A percentile compares a stretch with the other conserved stretches of the same genome.
phyloP scores from a whole-genome alignment of 495 filamentous ascomycete genomes.

The Oleoguttula mirabilis region DNA sequence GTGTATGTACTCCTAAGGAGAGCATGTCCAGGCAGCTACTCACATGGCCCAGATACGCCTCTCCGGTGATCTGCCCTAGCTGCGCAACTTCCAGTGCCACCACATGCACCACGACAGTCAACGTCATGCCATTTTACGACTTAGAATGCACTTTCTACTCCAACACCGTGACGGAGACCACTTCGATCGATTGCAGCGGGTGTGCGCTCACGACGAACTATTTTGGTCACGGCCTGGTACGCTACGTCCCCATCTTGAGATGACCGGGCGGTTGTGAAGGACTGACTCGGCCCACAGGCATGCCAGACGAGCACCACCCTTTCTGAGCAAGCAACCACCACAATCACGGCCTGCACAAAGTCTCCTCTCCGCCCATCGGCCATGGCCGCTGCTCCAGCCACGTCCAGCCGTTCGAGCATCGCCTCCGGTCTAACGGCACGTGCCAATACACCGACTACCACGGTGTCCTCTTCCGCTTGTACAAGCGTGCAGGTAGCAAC shows the following conservation, averaged over 20 bases:
- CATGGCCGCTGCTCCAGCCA: neutral
- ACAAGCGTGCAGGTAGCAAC: neutral
- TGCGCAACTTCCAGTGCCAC: neutral
- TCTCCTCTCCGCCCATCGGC: neutral
- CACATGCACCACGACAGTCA: no score
- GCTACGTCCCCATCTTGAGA: neutral
- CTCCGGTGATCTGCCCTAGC: neutral
- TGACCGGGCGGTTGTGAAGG: neutral
- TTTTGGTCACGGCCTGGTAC: neutral
- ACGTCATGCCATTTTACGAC: neutral
- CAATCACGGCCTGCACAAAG: neutral
- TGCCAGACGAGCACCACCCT: neutral
- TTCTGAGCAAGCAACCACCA: neutral
- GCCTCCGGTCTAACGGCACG: no score
- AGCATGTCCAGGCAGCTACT: neutral
- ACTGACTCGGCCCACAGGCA: neutral
- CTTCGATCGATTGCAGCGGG: constrained; percentile 2
- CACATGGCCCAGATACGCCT: neutral
- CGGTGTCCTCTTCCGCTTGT: neutral
- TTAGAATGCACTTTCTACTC: neutral
- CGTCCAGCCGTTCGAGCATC: neutral
- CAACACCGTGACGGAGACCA: neutral
- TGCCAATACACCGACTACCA: neutral
- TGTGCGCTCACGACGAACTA: neutral
- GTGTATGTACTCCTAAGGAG: no score